Evolutionary conservation across 495 filamentous ascomycete genomes (phyloP).

Genomic region (Annulohypoxylon moriforme): DNA sequence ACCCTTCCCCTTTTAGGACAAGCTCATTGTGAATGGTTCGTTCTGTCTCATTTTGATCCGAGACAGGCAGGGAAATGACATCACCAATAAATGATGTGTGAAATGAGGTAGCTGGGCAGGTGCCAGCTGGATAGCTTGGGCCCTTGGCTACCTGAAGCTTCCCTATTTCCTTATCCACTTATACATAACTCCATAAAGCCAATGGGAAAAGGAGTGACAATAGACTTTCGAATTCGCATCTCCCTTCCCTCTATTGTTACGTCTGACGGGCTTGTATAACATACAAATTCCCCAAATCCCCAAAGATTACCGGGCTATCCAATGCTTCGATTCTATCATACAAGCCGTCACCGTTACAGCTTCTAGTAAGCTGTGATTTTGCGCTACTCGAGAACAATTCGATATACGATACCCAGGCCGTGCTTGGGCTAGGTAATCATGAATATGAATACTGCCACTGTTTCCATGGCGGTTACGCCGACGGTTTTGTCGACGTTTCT

Average conservation of each 20-base stretch:
- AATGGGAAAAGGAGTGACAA: not conserved
- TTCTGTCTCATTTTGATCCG: conserved; percentile 16
- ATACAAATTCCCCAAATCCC: not conserved
- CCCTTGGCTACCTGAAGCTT: conserved; percentile 3
- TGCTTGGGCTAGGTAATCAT: not conserved
- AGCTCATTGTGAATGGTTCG: conserved; percentile 10
- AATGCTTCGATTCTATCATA: conserved; percentile 29
- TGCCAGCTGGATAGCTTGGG: conserved; percentile 7
- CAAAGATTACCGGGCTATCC: conserved; percentile 1
- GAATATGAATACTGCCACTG: conserved; percentile 75
- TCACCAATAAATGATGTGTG: conserved; percentile 34
- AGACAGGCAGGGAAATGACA: conserved; percentile 32
- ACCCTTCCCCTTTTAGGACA: conserved; percentile 8
- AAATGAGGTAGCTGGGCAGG: conserved; percentile 28
- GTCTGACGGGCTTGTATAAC: not conserved
- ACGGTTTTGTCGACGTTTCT: conserved; percentile 81
- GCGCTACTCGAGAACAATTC: conserved; percentile 1
- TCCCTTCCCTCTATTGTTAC: not conserved
- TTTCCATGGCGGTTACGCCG: conserved; percentile 79
- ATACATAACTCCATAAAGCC: not conserved
- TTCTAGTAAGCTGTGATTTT: conserved; percentile 29
- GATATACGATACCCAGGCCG: not conserved
- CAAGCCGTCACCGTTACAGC: conserved; percentile 1
- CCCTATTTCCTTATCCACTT: conserved; percentile 25
- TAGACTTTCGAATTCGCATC: conserved; percentile 8